Base-by-base conservation (phyloP, 1,284 basidiomycete species). In the Anthracocystis setariae region DNA sequence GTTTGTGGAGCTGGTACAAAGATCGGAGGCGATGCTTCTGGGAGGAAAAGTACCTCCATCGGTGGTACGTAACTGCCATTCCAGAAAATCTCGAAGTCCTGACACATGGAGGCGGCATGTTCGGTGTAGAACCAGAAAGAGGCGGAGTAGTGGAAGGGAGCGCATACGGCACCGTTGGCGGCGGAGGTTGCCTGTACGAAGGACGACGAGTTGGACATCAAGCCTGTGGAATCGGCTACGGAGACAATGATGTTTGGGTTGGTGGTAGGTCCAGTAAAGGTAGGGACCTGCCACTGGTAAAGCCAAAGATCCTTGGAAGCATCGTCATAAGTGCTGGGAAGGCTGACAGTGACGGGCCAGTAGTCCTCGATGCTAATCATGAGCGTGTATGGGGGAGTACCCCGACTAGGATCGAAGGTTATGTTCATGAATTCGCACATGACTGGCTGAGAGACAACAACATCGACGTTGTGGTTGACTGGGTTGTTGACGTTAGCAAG, bases 351-450 rank as follows among this genome's bases (percentile, higher is more conserved):
- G 57, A 71, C 51, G 5, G 75, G 66, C 51, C 58, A 73, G 54
- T 68, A 77, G 37, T 71, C 66, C 33, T 66, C 68, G 40, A 61
- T 38, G 56, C 54, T 64, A 45, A 76, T 61, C 70, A 74, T 73
- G 73, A 78, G 43, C 0, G 72, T 71, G 40, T 73, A 78, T 3
- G 76, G 76, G 3, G 76, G 69, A 8, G 47, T 71, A 23, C 74
- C 76, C 17, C 44, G 43, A 42, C 61, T 57, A 2, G 74, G 72
- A 21, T 74, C 62, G 20, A 74, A 78, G 21, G 74, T 76, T 62
- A 78, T 76, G 57, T 76, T 73, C 56, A 78, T 60, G 32, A 52
- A 46, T 44, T 73, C 39, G 37, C 76, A 78, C 46, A 66, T 71
- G 55, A 42, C 38, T 3, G 76, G 73, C 21, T 68, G 66, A 3